Evolutionary conservation across 495 filamentous ascomycete species (phyloP).

Genomic region (Xylaria bambusicola): DNA sequence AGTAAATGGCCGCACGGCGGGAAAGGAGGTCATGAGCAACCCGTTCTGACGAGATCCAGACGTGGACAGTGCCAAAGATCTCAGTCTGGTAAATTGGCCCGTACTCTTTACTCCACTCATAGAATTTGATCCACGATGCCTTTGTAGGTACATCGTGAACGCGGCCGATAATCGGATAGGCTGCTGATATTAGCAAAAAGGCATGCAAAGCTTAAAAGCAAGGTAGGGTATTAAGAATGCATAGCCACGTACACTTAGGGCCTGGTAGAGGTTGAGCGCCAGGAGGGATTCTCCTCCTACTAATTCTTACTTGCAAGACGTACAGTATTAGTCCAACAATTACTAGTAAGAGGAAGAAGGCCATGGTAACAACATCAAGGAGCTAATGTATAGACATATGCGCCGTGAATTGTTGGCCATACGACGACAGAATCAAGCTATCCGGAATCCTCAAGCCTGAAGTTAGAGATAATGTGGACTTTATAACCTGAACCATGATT

Average conservation of each 20-base stretch:
- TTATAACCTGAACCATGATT: background rate
- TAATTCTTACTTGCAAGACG: slow-evolving; percentile 21
- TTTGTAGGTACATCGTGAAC: slow-evolving; percentile 59
- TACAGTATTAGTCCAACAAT: slow-evolving; percentile 13
- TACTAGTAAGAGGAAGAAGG: slow-evolving; percentile 20
- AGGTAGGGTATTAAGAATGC: background rate
- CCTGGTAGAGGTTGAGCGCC: slow-evolving; percentile 33
- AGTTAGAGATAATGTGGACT: background rate
- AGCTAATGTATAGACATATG: background rate
- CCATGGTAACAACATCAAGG: slow-evolving; percentile 16
- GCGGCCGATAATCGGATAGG: slow-evolving; percentile 57
- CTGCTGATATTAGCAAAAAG: slow-evolving; percentile 21
- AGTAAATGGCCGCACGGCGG: slow-evolving; percentile 61
- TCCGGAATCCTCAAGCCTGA: background rate
- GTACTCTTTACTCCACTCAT: slow-evolving; percentile 63
- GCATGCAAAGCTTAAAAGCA: background rate
- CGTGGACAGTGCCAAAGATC: slow-evolving; percentile 57
- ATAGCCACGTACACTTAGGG: slow-evolving; percentile 31
- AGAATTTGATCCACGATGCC: slow-evolving; percentile 57
- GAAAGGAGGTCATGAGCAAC: slow-evolving; percentile 62
- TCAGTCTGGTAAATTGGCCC: slow-evolving; percentile 64
- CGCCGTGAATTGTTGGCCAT: background rate
- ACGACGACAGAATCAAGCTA: background rate
- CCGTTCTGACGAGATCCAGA: slow-evolving; percentile 61
- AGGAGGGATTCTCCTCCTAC: slow-evolving; percentile 23